These are phyloP conservation scores for Heterococcus sp. DNA, from an alignment of 108 stramenopile species.

Conservation along the genomic window DNA sequence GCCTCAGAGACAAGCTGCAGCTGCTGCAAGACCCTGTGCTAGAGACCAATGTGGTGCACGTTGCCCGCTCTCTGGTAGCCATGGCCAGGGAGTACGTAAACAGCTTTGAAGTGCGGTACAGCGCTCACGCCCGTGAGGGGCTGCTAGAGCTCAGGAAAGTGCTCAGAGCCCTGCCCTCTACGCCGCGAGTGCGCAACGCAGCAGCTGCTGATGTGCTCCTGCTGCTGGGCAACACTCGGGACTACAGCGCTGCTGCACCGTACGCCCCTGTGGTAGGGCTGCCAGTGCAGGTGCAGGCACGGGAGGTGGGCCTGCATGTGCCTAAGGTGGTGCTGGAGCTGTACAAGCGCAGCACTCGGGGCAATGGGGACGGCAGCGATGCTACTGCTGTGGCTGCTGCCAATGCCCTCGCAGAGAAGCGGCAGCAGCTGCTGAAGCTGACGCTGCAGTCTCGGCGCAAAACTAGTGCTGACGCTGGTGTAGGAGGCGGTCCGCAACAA, in stretches of 20 bases:
- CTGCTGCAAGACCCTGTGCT: background rate
- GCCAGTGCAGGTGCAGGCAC: slow-evolving; percentile 14
- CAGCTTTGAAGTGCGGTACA: background rate
- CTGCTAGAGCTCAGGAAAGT: slow-evolving; percentile 17
- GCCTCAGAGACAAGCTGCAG: background rate
- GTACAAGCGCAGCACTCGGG: slow-evolving; percentile 1
- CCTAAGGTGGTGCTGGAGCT: slow-evolving; percentile 5
- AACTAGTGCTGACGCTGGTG: too few species aligned
- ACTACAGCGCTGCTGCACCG: slow-evolving; percentile 1
- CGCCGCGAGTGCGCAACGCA: slow-evolving; percentile 1
- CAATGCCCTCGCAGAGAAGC: background rate
- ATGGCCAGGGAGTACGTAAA: background rate
- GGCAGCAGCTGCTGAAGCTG: too few species aligned
- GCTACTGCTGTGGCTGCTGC: background rate
- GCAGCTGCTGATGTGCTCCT: slow-evolving; percentile 30
- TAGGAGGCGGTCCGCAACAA: too few species aligned
- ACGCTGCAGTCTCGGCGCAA: too few species aligned
- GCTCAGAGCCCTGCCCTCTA: slow-evolving; percentile 7
- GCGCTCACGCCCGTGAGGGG: background rate
- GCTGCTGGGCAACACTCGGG: slow-evolving; percentile 32
- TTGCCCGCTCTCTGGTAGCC: background rate
- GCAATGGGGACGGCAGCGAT: background rate
- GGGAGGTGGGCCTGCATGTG: slow-evolving; percentile 29
- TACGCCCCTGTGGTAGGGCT: slow-evolving; percentile 7
- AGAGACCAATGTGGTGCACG: background rate